phyloP scores from a whole-genome alignment of 345 rosid genomes.

The Brassica napus region DNA sequence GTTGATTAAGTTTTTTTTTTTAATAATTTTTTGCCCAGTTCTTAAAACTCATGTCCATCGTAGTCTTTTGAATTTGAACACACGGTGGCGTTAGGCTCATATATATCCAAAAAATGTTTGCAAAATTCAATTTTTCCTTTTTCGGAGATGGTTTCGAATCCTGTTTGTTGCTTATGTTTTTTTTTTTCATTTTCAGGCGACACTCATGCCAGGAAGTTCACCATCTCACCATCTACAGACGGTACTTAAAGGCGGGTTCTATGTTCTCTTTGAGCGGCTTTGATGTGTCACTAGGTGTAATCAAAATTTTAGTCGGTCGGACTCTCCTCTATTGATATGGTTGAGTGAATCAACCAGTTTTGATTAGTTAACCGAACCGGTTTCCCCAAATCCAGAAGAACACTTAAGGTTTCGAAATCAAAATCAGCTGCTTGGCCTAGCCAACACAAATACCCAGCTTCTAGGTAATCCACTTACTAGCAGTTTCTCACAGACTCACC shows the following conservation, averaged over 20 bases:
- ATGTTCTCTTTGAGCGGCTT: too few species aligned
- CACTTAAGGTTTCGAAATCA: neutral
- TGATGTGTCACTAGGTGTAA: neutral
- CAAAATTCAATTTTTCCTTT: neutral
- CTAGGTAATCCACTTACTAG: neutral
- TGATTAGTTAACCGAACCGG: neutral
- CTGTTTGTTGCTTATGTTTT: neutral
- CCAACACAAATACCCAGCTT: neutral
- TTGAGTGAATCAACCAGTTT: neutral
- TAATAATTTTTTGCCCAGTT: too few species aligned
- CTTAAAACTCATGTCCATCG: neutral
- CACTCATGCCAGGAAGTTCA: neutral
- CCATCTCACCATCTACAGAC: neutral
- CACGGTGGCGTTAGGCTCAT: neutral
- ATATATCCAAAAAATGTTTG: neutral
- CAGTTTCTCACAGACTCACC: neutral
- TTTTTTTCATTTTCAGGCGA: neutral
- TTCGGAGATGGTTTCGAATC: neutral
- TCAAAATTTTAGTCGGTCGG: neutral
- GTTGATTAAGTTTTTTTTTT: too few species aligned
- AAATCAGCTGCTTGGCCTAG: neutral
- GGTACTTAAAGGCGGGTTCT: too few species aligned
- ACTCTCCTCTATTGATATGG: neutral
- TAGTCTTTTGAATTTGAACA: neutral
- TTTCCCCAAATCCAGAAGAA: neutral